These are phyloP conservation scores for Pseudoscleropodium purum DNA, from an alignment of 225 moss, liverwort and hornwort species.

Conservation along the genomic window DNA sequence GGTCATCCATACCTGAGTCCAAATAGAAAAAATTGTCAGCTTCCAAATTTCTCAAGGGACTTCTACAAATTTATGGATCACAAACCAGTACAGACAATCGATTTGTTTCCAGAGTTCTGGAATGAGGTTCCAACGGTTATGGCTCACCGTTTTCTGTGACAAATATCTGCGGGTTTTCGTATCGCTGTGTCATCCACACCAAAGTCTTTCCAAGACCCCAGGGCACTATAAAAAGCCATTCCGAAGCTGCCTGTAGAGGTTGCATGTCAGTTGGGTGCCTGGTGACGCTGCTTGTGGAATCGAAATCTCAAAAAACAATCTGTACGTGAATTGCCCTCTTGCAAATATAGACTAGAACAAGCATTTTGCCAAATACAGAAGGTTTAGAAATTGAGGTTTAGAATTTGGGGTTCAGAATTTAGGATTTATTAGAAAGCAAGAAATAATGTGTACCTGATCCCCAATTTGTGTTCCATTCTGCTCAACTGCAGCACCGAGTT, in stretches of 20 bases:
- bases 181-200: slow-evolving; percentile 38
- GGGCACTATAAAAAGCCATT: slow-evolving; percentile 46
- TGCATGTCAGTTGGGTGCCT: background rate
- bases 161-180: slow-evolving; percentile 18
- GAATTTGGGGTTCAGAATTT: background rate
- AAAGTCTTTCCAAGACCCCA: slow-evolving; percentile 49
- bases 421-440: background rate
- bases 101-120: background rate
- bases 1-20: slow-evolving; percentile 72
- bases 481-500: slow-evolving; percentile 26
- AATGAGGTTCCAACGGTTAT: background rate
- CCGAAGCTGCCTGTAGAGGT: slow-evolving; percentile 36
- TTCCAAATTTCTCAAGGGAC: background rate
- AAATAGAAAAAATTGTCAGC: background rate
- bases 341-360: background rate
- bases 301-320: background rate
- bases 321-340: background rate
- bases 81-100: background rate
- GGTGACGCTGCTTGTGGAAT: background rate
- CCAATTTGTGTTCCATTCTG: slow-evolving; percentile 60
- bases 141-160: slow-evolving; percentile 54
- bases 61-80: background rate
- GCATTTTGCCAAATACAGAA: background rate
- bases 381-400: background rate
- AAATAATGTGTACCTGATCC: slow-evolving; percentile 12